phyloP scores from a whole-genome alignment of 495 filamentous ascomycete species.

The Paragyromitra xinjiangensis region DNA sequence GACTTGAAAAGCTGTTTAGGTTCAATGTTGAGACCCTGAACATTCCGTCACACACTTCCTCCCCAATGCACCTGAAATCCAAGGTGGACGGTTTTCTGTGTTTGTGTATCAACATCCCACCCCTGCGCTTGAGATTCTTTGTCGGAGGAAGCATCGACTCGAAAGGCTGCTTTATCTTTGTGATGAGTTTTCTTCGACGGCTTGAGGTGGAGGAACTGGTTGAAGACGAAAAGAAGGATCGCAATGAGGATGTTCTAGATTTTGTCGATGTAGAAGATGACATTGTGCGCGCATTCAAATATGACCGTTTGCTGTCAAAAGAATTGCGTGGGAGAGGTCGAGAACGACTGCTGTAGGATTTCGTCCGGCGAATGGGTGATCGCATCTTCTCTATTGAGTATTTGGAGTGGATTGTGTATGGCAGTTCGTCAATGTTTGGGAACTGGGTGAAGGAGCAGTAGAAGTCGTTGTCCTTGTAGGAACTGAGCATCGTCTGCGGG shows the following conservation, averaged over 20 bases:
- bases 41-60: slow-evolving; percentile 45
- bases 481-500: slow-evolving; percentile 31
- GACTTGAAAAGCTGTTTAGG: slow-evolving; percentile 33
- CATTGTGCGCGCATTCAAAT: slow-evolving; percentile 29
- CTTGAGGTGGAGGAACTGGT: slow-evolving; percentile 36
- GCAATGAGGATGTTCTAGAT: slow-evolving; percentile 41
- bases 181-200: slow-evolving; percentile 43
- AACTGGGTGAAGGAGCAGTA: slow-evolving; percentile 52
- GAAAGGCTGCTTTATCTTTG: slow-evolving; percentile 51
- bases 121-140: slow-evolving; percentile 38
- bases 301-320: slow-evolving; percentile 41
- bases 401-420: slow-evolving; percentile 46
- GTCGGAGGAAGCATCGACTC: slow-evolving; percentile 41
- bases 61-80: slow-evolving; percentile 56
- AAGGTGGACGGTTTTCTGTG: slow-evolving; percentile 53
- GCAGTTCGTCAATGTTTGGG: slow-evolving; percentile 41
- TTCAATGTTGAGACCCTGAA: slow-evolving; percentile 49
- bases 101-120: slow-evolving; percentile 46
- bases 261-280: slow-evolving; percentile 49
- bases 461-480: slow-evolving; percentile 51
- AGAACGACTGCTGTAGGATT: slow-evolving; percentile 20
- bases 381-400: slow-evolving; percentile 43
- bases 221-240: slow-evolving; percentile 43
- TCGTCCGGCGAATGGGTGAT: slow-evolving; percentile 36
- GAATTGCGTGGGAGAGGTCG: slow-evolving; percentile 20